Conservation (phyloP, 1,284 basidiomycete species). For the Trametes polyzona region DNA sequence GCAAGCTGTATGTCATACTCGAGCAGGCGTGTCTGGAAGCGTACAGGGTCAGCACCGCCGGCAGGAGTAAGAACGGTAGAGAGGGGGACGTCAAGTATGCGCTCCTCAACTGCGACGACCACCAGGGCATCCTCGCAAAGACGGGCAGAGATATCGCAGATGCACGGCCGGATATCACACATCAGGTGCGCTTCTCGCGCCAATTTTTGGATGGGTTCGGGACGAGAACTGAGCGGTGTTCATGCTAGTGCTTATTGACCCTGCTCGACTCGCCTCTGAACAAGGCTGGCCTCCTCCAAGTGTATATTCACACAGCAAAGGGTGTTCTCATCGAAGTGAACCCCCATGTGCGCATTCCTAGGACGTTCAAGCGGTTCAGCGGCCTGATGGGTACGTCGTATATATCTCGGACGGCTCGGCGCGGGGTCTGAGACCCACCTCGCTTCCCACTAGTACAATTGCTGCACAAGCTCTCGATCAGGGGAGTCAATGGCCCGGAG, state of each 20-base stretch:
- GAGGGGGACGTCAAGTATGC: conserved; percentile 93
- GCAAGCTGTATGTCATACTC: conserved; percentile 87
- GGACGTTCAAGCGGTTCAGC: conserved; percentile 98
- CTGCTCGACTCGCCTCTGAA: conserved; percentile 97
- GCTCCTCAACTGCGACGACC: conserved; percentile 97
- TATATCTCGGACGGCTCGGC: not conserved
- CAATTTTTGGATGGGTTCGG: not conserved
- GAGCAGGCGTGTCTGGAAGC: conserved; percentile 96
- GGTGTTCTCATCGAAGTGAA: conserved; percentile 99
- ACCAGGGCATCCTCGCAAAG: conserved; percentile 98
- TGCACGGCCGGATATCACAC: conserved; percentile 97
- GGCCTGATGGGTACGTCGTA: conserved; percentile 89
- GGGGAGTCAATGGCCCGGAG: conserved; percentile 95
- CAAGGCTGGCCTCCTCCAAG: conserved; percentile 95
- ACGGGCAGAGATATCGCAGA: conserved; percentile 98
- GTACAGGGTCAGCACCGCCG: conserved; percentile 79
- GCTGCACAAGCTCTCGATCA: conserved; percentile 93
- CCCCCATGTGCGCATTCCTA: conserved; percentile 94
- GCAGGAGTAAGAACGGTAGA: conserved; percentile 51
- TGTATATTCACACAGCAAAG: conserved; percentile 98
- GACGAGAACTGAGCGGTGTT: not conserved
- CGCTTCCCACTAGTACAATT: conserved; percentile 84
- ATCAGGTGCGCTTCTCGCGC: conserved; percentile 72
- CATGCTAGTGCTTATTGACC: conserved; percentile 89
- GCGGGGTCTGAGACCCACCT: not conserved